Evolutionary conservation across 306 rosid species (phyloP), one percentile per base, ranked within the genome.

Genomic region (Pueraria montana): DNA sequence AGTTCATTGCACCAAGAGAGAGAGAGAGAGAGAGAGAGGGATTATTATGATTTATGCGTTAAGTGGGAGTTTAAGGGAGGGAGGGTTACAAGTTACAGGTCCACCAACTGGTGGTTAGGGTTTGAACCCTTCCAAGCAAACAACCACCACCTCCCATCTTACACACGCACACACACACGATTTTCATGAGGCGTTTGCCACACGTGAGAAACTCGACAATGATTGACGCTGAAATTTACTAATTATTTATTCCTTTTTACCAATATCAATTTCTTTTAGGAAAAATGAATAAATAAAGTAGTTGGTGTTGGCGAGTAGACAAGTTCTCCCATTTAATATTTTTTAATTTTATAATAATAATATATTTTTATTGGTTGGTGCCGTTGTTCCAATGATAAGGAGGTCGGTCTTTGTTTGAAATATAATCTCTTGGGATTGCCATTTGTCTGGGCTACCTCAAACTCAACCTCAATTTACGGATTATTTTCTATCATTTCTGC

Each of bases 71-170:
- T 93, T 87, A 89, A 81, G 73, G 38, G n/a, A 74, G 56, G 82
- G 84, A 86, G 74, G 82, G 70, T 85, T 76, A 81, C 84, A 73
- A 75, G 87, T 84, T 88, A 86, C 83, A 87, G 94, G 89, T 93
- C 91, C 83, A 93, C 96, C 97, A 84, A 91, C 95, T 91, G 93
- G 97, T 93, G 81, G 98, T 91, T 91, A 86, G 84, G 88, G 73
- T 86, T 86, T 83, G 85, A 90, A 85, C 89, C 88, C 86, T 84
- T 84, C 86, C 84, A 91, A 91, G 93, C 97, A 95, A 92, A 89
- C 97, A 82, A 87, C 91, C 58, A 84, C 84, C 88, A 52, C 24
- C 13, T 62, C 36, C 34, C 38, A 45, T 55, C 56, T 49, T 52
- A 17, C n/a, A 13, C 64, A 34, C 48, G 2, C 58, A 8, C 74